Evolutionary conservation across 495 filamentous ascomycete genomes (phyloP).

Genomic region (Wilcoxina mikolae): DNA sequence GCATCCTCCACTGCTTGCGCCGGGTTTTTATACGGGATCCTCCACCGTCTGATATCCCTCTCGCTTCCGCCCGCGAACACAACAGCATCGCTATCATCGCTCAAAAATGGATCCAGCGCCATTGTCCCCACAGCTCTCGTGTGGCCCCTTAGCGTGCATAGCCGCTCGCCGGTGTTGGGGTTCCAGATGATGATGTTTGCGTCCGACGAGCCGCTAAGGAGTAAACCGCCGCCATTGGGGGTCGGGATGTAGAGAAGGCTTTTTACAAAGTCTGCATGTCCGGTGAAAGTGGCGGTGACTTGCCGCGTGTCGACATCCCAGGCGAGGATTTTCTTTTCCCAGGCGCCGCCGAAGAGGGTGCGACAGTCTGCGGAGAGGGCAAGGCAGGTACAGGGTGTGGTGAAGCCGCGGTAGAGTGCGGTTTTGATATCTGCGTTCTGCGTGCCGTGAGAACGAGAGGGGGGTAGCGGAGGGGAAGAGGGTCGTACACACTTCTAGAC

Average conservation of each 20-base stretch:
- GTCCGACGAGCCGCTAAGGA: slow-evolving; percentile 80
- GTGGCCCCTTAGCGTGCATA: slow-evolving; percentile 65
- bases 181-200: slow-evolving; percentile 77
- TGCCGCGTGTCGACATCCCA: slow-evolving; percentile 49
- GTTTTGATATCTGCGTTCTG: slow-evolving; percentile 4
- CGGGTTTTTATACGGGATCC: slow-evolving; percentile 12
- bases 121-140: slow-evolving; percentile 63
- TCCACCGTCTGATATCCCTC: slow-evolving; percentile 66
- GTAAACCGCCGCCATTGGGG: slow-evolving; percentile 17
- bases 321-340: slow-evolving; percentile 83
- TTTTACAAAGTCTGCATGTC: slow-evolving; percentile 87
- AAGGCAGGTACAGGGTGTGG: slow-evolving; percentile 63
- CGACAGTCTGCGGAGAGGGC: slow-evolving; percentile 45
- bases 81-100: slow-evolving; percentile 35
- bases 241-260: slow-evolving; percentile 39
- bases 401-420: slow-evolving; percentile 39
- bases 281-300: slow-evolving; percentile 45
- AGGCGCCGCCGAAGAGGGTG: slow-evolving; percentile 70
- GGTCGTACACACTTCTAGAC: slow-evolving; percentile 60
- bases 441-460: not conserved
- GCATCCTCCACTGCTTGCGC: slow-evolving; percentile 28
- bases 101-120: slow-evolving; percentile 48
- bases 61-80: slow-evolving; percentile 73
- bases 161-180: slow-evolving; percentile 44
- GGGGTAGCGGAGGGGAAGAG: not conserved